phyloP scores from a whole-genome alignment of 768 basidiomycete genomes.

The Russula lepida region DNA sequence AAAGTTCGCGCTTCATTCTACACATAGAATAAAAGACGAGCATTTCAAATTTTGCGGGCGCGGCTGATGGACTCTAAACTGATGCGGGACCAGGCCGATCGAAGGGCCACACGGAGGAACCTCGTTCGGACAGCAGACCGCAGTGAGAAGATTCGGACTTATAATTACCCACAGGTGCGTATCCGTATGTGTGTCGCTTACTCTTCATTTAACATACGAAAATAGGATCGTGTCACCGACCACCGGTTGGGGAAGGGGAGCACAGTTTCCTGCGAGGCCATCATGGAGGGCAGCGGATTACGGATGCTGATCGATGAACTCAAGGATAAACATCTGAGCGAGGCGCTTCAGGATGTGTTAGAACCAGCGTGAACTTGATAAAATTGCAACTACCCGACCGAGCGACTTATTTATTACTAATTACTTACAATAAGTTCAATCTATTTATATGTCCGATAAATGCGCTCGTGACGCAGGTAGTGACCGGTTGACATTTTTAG shows the following conservation, averaged over 20 bases:
- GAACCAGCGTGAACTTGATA: background rate
- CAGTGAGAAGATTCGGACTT: slow-evolving; percentile 93
- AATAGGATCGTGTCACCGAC: slow-evolving; percentile 21
- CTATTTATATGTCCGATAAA: background rate
- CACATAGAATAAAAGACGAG: slow-evolving; percentile 78
- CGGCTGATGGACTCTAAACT: slow-evolving; percentile 79
- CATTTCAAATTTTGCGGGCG: slow-evolving; percentile 82
- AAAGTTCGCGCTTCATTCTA: background rate
- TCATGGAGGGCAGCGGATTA: slow-evolving; percentile 19
- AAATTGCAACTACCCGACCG: background rate
- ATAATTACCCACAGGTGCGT: slow-evolving; percentile 81
- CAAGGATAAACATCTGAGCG: slow-evolving; percentile 8
- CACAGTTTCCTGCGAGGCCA: slow-evolving; percentile 17
- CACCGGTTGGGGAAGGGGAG: slow-evolving; percentile 21
- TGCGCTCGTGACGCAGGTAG: background rate
- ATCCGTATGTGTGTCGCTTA: background rate
- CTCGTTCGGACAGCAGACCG: slow-evolving; percentile 79
- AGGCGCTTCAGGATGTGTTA: slow-evolving; percentile 6
- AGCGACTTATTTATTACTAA: too few species aligned
- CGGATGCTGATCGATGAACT: slow-evolving; percentile 6
- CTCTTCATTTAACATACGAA: background rate
- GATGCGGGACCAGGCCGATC: slow-evolving; percentile 56
- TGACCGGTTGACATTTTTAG: background rate
- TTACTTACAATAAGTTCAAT: too few species aligned
- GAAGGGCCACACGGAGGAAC: slow-evolving; percentile 57